Evolutionary conservation across 768 basidiomycete genomes (phyloP), one percentile per base, ranked within the genome.

Genomic region (Lentinula boryana): DNA sequence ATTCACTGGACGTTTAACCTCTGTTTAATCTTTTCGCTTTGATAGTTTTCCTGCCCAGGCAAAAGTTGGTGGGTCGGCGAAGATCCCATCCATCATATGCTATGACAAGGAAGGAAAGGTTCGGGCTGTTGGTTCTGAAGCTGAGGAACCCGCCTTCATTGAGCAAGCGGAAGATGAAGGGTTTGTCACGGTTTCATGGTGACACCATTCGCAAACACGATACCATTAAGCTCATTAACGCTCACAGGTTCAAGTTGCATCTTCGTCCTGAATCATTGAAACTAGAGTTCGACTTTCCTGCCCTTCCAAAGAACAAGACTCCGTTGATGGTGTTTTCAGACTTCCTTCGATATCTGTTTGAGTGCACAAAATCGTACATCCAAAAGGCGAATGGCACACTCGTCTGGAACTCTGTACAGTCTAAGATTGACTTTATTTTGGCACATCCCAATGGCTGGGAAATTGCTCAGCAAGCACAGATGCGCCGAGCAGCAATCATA

Each of bases 391-490:
- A 72, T 60, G 83, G 84, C 1, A 63, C 41, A 15, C 70, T 72
- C 7, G 62, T 84, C 4, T 84, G 82, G 83, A 67, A 66, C 8
- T 76, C 75, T 5, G 62, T 84, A 4, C 73, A 79, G 63, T 63
- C 69, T 13, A 70, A 63, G 7, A 76, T 82, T 31, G 77, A 84
- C 35, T 83, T 80, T 60, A 75, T 88, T 3, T 75, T 87, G 15
- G 78, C 79, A 1, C 85, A 86, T 64, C 86, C 86, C 4, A 86
- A 87, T 63, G 85, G 84, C 0, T 88, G 86, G 86, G 85, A 81
- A 62, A 83, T 83, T 0, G 69, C 68, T 0, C 86, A 87, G 64
- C 86, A 87, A 63, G 72, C 71, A 18, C 74, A 79, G 65, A 83
- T 87, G 72, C 79, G 86, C 2, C 68, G 69, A 27, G 86, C 85